Evolutionary conservation across 805 yeast species (phyloP).

Genomic region (Candida parachauliodes): DNA sequence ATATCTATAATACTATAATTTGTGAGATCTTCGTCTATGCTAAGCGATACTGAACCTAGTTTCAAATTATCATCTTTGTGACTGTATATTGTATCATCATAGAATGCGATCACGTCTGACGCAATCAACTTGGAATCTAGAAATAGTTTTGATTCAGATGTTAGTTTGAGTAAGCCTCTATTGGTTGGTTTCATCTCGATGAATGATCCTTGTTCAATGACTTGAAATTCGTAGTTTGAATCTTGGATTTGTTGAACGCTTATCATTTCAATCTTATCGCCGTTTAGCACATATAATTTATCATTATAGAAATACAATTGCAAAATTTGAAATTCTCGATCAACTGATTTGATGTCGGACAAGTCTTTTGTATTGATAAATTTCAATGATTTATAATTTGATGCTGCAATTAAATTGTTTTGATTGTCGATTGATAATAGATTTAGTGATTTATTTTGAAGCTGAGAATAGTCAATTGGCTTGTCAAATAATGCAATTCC

Average conservation of each 20-base stretch:
- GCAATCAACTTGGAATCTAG: conserved; percentile 4
- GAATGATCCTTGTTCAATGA: conserved; percentile 1
- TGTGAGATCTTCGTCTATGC: conserved; percentile 7
- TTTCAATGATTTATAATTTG: conserved; percentile 23
- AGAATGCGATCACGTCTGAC: conserved; percentile 5
- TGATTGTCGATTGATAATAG: conserved; percentile 28
- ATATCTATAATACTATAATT: conserved; percentile 6
- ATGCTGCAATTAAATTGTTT: conserved; percentile 26
- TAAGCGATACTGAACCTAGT: conserved; percentile 2
- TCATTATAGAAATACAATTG: conserved; percentile 29
- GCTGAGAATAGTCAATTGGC: conserved; percentile 20
- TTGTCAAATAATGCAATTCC: conserved; percentile 24
- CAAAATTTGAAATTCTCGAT: conserved; percentile 9
- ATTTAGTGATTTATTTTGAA: conserved; percentile 15
- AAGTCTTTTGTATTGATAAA: conserved; percentile 16
- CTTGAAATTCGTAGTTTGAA: conserved; percentile 1
- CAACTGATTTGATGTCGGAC: not conserved
- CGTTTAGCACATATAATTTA: conserved; percentile 22
- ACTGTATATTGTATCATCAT: conserved; percentile 2
- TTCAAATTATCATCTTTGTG: not conserved
- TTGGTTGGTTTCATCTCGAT: conserved; percentile 2
- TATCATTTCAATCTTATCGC: conserved; percentile 8
- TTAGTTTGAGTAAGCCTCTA: conserved; percentile 4
- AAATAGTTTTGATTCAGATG: conserved; percentile 1
- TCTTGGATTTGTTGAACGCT: not conserved